Conservation (phyloP, 495 filamentous ascomycete genomes). For the Pyronema domesticum region DNA sequence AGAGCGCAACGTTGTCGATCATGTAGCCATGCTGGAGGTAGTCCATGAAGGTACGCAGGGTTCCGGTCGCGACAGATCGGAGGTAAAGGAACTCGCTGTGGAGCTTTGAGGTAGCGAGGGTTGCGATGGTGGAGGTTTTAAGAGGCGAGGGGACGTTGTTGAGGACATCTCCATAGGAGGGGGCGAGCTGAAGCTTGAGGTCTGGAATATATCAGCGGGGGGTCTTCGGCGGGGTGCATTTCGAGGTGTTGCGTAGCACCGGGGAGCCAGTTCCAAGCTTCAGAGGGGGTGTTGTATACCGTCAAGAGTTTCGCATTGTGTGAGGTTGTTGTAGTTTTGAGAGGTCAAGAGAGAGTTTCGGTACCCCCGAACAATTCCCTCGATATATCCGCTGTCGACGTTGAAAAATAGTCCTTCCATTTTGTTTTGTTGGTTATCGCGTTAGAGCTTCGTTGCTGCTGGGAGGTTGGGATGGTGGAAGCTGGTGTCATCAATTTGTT, state of each 20-base stretch:
- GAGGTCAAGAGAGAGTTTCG: constrained; percentile 80
- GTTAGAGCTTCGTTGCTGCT: too few relatives aligned
- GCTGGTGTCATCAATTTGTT: too few relatives aligned
- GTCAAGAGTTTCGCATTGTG: constrained; percentile 96
- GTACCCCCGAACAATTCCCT: constrained; percentile 92
- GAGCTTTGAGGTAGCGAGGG: constrained; percentile 93
- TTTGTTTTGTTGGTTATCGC: too few relatives aligned
- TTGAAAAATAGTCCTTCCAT: constrained; percentile 98
- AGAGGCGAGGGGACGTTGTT: constrained; percentile 86
- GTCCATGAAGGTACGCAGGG: constrained; percentile 82
- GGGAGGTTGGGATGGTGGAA: too few relatives aligned
- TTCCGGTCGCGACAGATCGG: constrained; percentile 75
- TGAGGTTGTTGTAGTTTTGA: constrained; percentile 88
- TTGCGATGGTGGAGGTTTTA: constrained; percentile 83
- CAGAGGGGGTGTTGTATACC: constrained; percentile 35
- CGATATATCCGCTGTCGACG: constrained; percentile 90
- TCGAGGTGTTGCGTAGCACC: not conserved
- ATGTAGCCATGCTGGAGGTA: constrained; percentile 98
- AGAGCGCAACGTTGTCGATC: constrained; percentile 97
- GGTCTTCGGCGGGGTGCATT: not conserved
- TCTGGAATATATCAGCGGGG: constrained; percentile 35
- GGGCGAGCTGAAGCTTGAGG: constrained; percentile 90
- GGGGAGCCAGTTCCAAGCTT: not conserved
- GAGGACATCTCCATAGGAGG: constrained; percentile 95
- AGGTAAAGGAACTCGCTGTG: constrained; percentile 95